Conservation (phyloP, 2,329 filamentous ascomycete genomes). For the Lecanicillium sp. region DNA sequence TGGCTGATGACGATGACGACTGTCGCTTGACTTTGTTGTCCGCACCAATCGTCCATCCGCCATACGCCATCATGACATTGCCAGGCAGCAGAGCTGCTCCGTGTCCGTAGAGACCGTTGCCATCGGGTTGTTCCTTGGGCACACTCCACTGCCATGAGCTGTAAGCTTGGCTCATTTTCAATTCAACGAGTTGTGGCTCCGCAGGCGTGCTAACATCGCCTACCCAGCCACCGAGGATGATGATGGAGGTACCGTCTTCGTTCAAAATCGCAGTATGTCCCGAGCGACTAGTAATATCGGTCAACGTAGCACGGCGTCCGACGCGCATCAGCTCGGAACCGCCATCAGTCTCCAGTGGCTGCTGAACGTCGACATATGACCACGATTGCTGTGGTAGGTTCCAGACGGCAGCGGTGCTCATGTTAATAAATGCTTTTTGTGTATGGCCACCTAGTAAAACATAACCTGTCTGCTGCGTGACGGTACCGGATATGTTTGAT, state of each 20-base stretch:
- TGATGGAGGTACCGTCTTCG: conserved; percentile 67
- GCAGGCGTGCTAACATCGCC: conserved; percentile 71
- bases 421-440: conserved; percentile 78
- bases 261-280: conserved; percentile 82
- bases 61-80: conserved; percentile 61
- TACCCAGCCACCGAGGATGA: conserved; percentile 89
- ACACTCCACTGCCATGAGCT: conserved; percentile 67
- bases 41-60: conserved; percentile 45
- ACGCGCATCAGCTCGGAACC: conserved; percentile 51
- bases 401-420: conserved; percentile 84
- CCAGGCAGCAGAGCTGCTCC: conserved; percentile 56
- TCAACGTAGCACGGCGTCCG: conserved; percentile 18
- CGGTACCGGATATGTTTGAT: conserved; percentile 55
- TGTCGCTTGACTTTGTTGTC: conserved; percentile 26
- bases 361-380: conserved; percentile 67
- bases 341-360: conserved; percentile 22
- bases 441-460: conserved; percentile 84
- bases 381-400: conserved; percentile 80
- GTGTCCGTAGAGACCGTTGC: conserved; percentile 51
- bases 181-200: conserved; percentile 69
- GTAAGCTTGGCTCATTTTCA: conserved; percentile 69
- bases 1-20: conserved; percentile 17
- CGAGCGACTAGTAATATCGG: conserved; percentile 66
- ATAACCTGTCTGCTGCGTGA: conserved; percentile 69
- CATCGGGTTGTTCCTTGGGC: conserved; percentile 42